Evolutionary conservation across 1,284 basidiomycete genomes (phyloP), one percentile per base, ranked within the genome.

Genomic region (Cutaneotrichosporon sp.): DNA sequence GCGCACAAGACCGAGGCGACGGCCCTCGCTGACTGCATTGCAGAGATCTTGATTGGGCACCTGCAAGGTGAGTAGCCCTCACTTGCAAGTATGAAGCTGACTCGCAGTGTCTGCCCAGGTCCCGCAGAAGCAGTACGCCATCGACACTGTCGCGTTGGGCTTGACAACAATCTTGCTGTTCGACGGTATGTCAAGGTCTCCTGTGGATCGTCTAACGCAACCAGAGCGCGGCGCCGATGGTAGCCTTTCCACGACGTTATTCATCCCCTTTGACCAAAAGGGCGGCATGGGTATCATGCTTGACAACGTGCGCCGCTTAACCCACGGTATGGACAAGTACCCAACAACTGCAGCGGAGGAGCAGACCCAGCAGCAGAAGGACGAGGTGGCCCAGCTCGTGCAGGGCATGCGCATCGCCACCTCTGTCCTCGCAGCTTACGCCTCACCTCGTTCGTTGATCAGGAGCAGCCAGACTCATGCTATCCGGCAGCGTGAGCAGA

Each of bases 381-480:
- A 88, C 63, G 81, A 90, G 25, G 43, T 43, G 8, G 59, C 63
- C 20, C 57, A 65, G 7, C 45, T 47, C 14, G 49, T 57, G 4
- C 33, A 55, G 4, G 55, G 50, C 4, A 58, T 67, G 5, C 65
- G 56, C 20, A 58, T 64, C 46, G 87, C 88, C 0, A 83, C 97
- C 25, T 86, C 90, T 66, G 81, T 97, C 36, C 81, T 98, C 33
- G 84, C 87, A 60, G 87, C 89, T 9, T 82, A 98, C 52, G 84
- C 92, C 29, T 88, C 89, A 1, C 86, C 89, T 33, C 90, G 89
- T 69, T 86, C 90, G 14, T 82, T 97, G 25, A 84, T 93, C 60
- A 94, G 97, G 63, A 91, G 91, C 13, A 83, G 87, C 1, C 94
- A 98, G 76, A 95, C 93, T 0, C 83, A 66, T 42, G 59, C 62